Base-by-base conservation (phyloP, 495 filamentous ascomycete genomes). In the Annulohypoxylon stygium region DNA sequence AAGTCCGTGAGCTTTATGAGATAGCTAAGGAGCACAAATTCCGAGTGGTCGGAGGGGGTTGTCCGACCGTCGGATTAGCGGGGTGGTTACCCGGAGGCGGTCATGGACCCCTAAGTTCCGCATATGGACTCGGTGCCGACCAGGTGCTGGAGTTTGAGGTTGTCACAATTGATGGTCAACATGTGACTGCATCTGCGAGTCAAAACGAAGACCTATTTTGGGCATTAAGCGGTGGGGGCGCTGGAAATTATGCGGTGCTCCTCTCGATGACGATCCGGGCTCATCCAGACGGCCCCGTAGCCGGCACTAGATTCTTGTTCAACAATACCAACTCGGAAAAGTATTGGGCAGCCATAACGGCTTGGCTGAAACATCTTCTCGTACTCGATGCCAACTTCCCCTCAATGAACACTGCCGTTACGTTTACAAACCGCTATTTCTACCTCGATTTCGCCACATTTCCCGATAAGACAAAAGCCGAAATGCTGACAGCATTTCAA, bases 51-150 rank as follows among this genome's bases (percentile, higher is more conserved):
- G 58, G 39, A 30, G 39, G 58, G 30, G 11, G 6, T 11, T 86
- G 83, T 50, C 75, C 81, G 2, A 85, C 83, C 7, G 85, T 88
- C 6, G 85, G 85, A 6, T 54, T 80, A 34, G 79, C 76, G 3
- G 0, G 85, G 83, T 6, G 84, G 84, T 4, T 86, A 86, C 69
- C 88, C 67, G 89, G 88, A 2, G 90, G 89, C 14, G 91, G 90
- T 3, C 89, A 91, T 71, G 83, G 81, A 2, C 72, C 84, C 0
- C 80, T 92, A 0, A 69, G 71, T 18, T 83, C 83, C 3, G 75
- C 71, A 3, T 88, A 86, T 58, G 91, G 91, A 0, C 76, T 92
- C 0, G 87, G 70, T 1, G 88, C 89, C 0, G 90, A 91, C 70
- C 79, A 90, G 25, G 75, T 81, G 0, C 83, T 92, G 0, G 81